Evolutionary conservation across 2,329 filamentous ascomycete species (phyloP), one percentile per base, ranked within the genome.

Genomic region (Fonsecaea erecta): DNA sequence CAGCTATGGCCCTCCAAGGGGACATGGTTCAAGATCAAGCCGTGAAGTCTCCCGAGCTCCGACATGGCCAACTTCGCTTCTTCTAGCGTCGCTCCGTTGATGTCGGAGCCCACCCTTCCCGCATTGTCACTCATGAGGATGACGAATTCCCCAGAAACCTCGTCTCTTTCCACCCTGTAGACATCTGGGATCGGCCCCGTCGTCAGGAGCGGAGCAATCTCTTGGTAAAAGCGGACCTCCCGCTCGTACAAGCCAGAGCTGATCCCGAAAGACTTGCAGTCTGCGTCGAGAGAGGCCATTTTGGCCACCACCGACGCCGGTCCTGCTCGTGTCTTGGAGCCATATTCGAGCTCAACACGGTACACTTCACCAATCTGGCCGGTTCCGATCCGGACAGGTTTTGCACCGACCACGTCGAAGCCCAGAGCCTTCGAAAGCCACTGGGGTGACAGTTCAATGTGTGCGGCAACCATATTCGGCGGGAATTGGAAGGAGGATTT

Each of bases 281-380:
- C 52, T 24, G 30, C 52, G 30, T 54, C 52, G n/a, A 54, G 52
- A n/a, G 52, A 54, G 7, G 52, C 30, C n/a, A 35, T 54, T 35
- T 54, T 54, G 2, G 52, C 52, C 52, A 54, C 52, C 30, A 26
- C 52, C 30, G 52, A 54, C 21, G 52, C 30, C 6, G 52, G 52
- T 3, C 52, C 52, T 54, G 52, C 52, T 54, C 52, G 52, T 1
- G 52, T 54, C 52, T 35, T 54, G 16, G 28, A 0, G 18, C 52
- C 52, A 54, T 54, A 54, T 18, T 54, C 52, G 30, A 54, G 43
- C 43, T 48, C 18, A 24, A 48, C 12, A 16, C 43, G 43, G 21
- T 48, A 24, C 21, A 48, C 43, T 9, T 48, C 43, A 18, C 43
- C 43, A 24, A 48, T 48, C 4, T 48, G 43, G 43, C 43, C 43